Percentiles rank a stretch among this genome's conserved stretches.
Conservation (phyloP, 371 early-diverging fungal species). For the Syncephalastrum racemosum region DNA sequence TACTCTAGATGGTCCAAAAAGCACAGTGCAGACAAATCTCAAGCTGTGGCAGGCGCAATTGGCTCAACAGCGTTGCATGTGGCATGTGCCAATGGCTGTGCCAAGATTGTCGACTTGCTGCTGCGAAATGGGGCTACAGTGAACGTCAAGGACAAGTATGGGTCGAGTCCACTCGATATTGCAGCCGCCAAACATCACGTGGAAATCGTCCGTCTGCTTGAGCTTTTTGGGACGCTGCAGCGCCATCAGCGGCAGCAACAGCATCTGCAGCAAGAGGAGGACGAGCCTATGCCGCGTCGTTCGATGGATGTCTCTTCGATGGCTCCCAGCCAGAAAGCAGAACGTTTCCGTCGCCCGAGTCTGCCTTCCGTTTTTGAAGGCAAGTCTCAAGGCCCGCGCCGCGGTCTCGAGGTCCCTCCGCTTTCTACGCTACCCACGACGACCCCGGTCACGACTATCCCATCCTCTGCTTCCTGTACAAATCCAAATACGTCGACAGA, state of each 20-base stretch:
- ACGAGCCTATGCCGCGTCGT: conserved; percentile 3
- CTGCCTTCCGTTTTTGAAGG: conserved; percentile 36
- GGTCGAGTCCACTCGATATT: conserved; percentile 58
- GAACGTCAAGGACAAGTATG: conserved; percentile 65
- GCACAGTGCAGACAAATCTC: conserved; percentile 30
- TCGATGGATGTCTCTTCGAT: conserved; percentile 19
- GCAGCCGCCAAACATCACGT: conserved; percentile 60
- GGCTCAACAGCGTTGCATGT: conserved; percentile 77
- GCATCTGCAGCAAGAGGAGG: conserved; percentile 4
- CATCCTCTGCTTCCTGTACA: too few species aligned
- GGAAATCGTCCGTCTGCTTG: conserved; percentile 49
- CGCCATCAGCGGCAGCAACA: conserved; percentile 6
- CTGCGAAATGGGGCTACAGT: conserved; percentile 60
- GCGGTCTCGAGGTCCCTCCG: conserved; percentile 20
- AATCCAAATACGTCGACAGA: too few species aligned
- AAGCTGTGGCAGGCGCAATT: conserved; percentile 48
- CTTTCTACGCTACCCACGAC: conserved; percentile 21
- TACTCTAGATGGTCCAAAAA: conserved; percentile 31
- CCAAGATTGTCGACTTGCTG: conserved; percentile 57
- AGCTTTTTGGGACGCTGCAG: conserved; percentile 7
- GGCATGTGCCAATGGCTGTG: conserved; percentile 72
- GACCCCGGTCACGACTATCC: too few species aligned
- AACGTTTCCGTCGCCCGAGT: conserved; percentile 32
- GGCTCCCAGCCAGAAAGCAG: conserved; percentile 19
- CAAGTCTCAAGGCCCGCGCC: conserved; percentile 18